These are phyloP conservation scores for Acanthamoeba castellanii DNA, from an alignment of 208 protist species.

Conservation along the genomic window DNA sequence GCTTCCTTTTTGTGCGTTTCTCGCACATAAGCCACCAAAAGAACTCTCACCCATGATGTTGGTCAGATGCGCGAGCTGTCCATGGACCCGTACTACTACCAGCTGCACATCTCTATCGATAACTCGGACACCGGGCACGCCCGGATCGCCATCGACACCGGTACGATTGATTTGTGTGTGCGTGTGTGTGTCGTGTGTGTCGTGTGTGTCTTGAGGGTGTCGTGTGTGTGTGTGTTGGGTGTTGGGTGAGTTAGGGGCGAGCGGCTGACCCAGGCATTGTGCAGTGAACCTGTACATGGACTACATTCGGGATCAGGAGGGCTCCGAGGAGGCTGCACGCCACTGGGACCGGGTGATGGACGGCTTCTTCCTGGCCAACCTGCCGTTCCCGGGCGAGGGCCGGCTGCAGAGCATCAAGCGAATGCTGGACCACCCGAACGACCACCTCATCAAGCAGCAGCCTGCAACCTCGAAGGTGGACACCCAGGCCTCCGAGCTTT, in stretches of 20 bases:
- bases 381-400: constrained; percentile 4
- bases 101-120: constrained; percentile 72
- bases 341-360: constrained; percentile 61
- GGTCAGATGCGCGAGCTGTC: neutral
- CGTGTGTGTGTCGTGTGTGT: neutral
- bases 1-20: neutral
- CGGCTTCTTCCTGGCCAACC: constrained; percentile 56
- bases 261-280: neutral
- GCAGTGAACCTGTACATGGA: constrained; percentile 73
- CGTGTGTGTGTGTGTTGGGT: neutral
- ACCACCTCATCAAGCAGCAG: neutral
- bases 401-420: constrained; percentile 17
- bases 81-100: constrained; percentile 65
- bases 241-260: too few relatives aligned
- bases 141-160: constrained; percentile 36
- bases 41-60: neutral
- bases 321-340: neutral
- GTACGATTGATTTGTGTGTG: neutral
- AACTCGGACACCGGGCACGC: constrained; percentile 67
- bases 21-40: neutral
- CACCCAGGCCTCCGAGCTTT: neutral
- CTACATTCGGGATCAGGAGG: neutral
- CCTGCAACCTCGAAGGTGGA: neutral
- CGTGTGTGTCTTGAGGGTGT: too few relatives aligned
- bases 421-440: neutral